Percentiles rank a stretch among this genome's conserved stretches.
These are phyloP conservation scores for Suillus placidus DNA, from an alignment of 768 basidiomycete genomes.

Conservation along the genomic window DNA sequence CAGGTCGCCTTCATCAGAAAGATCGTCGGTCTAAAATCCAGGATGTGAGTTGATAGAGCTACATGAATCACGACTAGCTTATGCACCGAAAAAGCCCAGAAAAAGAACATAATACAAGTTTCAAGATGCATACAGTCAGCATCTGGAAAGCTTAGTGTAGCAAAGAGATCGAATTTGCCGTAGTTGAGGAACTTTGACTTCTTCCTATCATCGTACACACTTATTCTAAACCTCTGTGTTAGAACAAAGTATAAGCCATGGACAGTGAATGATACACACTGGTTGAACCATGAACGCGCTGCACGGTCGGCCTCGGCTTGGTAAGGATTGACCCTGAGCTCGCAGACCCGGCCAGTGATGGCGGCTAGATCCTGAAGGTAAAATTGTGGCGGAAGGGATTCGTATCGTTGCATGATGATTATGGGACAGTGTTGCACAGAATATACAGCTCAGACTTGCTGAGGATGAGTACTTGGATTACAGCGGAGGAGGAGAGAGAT, in stretches of 20 bases:
- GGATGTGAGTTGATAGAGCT: constrained; percentile 9
- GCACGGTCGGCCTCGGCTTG: constrained; percentile 37
- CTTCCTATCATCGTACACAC: constrained; percentile 39
- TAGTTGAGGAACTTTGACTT: constrained; percentile 39
- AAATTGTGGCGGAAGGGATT: constrained; percentile 37
- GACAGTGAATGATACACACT: constrained; percentile 19
- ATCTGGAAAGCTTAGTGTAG: constrained; percentile 42
- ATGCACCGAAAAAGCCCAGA: constrained; percentile 42
- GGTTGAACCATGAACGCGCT: constrained; percentile 39
- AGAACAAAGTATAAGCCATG: background rate
- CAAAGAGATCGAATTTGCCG: constrained; percentile 42
- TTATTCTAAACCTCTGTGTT: constrained; percentile 22
- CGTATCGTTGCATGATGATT: constrained; percentile 32
- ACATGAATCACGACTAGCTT: background rate
- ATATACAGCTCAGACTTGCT: constrained; percentile 32
- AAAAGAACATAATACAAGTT: constrained; percentile 41
- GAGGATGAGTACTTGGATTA: constrained; percentile 19
- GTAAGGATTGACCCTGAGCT: constrained; percentile 36
- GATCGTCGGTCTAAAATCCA: constrained; percentile 35
- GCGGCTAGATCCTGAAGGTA: constrained; percentile 38
- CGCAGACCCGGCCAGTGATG: constrained; percentile 39
- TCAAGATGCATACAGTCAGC: constrained; percentile 38
- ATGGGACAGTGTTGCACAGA: constrained; percentile 17
- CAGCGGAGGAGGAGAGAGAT: constrained; percentile 14
- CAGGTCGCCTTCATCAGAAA: constrained; percentile 40